Evolutionary conservation across 805 yeast genomes (phyloP).

Genomic region (Barnettozyma botsteinii): DNA sequence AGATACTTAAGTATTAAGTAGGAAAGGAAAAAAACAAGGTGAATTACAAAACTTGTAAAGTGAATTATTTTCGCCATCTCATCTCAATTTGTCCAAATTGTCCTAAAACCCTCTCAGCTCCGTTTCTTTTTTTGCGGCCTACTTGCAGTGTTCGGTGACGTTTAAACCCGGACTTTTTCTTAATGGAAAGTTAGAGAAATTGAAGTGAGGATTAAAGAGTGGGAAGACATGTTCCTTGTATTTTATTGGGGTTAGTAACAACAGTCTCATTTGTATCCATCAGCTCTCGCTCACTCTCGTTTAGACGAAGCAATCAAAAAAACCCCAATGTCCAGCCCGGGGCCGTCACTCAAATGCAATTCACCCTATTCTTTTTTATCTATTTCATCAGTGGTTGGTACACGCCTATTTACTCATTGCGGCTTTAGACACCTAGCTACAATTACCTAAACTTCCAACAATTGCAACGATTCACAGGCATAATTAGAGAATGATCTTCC

Average conservation of each 20-base stretch:
- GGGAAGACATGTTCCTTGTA: too few species aligned
- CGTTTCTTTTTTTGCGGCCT: background rate
- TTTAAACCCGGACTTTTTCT: background rate
- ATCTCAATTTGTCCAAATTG: background rate
- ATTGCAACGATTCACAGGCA: background rate
- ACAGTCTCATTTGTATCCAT: too few species aligned
- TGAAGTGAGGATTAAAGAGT: too few species aligned
- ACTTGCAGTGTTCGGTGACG: background rate
- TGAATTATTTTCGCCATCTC: background rate
- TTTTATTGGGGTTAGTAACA: too few species aligned
- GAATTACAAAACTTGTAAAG: background rate
- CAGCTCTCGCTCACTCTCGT: background rate
- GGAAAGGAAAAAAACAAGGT: background rate
- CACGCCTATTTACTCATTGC: too few species aligned
- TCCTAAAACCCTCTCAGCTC: background rate
- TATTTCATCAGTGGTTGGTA: conserved; percentile 20
- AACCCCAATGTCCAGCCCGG: background rate
- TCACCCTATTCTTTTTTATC: conserved; percentile 13
- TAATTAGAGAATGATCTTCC: too few species aligned
- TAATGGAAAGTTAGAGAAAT: too few species aligned
- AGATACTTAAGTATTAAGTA: background rate
- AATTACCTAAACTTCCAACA: too few species aligned
- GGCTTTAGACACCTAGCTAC: background rate
- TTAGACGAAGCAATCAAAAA: too few species aligned
- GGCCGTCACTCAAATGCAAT: background rate